These are phyloP conservation scores for Jacaranda mimosifolia DNA, from an alignment of 257 asterid genomes.

Conservation along the genomic window DNA sequence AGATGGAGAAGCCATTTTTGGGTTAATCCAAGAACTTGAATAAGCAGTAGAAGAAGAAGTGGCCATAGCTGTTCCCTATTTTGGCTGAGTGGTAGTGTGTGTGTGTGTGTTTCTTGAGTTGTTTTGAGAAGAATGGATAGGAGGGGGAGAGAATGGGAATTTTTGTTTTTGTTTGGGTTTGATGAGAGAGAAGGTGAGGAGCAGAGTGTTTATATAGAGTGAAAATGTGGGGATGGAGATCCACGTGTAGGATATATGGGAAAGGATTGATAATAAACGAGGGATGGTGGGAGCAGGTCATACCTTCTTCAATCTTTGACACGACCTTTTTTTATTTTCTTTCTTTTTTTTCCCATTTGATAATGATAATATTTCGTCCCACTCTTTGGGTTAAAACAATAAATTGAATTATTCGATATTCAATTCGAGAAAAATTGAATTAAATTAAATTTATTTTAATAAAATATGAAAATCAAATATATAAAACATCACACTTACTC, in stretches of 20 bases:
- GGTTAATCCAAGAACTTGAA: constrained; percentile 55
- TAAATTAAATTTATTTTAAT: too few relatives aligned
- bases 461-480: too few relatives aligned
- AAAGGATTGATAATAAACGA: constrained; percentile 33
- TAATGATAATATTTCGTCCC: too few relatives aligned
- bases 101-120: constrained; percentile 9
- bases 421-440: too few relatives aligned
- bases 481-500: too few relatives aligned
- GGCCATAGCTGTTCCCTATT: constrained; percentile 63
- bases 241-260: constrained; percentile 68
- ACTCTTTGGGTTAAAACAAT: too few relatives aligned
- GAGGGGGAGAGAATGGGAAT: not conserved
- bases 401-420: too few relatives aligned
- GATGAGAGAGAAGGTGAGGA: constrained; percentile 40
- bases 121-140: not conserved
- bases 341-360: not conserved
- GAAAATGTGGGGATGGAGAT: constrained; percentile 39
- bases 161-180: constrained; percentile 11
- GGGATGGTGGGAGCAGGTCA: constrained; percentile 39
- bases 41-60: constrained; percentile 35
- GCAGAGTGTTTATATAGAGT: constrained; percentile 53
- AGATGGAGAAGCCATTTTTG: constrained; percentile 24
- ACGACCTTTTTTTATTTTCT: constrained; percentile 29
- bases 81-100: not conserved
- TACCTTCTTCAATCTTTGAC: constrained; percentile 43